A percentile compares a stretch with the other conserved stretches of the same genome.
Conservation (phyloP, 495 filamentous ascomycete species). For the Neurospora sp. region DNA sequence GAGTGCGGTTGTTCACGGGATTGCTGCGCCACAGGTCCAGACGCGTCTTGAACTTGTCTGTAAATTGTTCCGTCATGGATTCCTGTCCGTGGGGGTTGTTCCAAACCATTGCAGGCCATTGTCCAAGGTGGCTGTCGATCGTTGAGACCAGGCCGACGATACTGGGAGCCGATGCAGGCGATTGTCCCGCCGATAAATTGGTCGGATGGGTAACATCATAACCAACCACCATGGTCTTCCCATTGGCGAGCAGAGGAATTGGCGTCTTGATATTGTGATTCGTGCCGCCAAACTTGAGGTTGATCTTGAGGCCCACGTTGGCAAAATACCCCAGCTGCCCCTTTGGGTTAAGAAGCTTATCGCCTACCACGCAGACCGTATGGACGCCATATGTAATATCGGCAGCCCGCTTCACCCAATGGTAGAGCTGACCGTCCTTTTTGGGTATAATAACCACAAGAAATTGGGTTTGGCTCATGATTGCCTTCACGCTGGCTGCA, state of each 20-base stretch:
- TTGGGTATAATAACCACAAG: conserved; percentile 54
- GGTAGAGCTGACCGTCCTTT: conserved; percentile 45
- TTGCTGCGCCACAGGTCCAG: conserved; percentile 49
- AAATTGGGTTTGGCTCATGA: conserved; percentile 20
- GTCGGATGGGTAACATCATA: conserved; percentile 87
- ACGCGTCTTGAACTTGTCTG: conserved; percentile 45
- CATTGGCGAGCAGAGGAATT: conserved; percentile 46
- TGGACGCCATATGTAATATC: conserved; percentile 55
- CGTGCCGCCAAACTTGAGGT: conserved; percentile 71
- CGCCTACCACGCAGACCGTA: conserved; percentile 49
- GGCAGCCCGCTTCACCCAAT: conserved; percentile 54
- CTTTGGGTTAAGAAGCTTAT: conserved; percentile 37
- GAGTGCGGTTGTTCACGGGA: conserved; percentile 22
- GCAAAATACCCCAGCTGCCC: conserved; percentile 49
- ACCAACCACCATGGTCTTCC: conserved; percentile 68
- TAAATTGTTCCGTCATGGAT: conserved; percentile 49
- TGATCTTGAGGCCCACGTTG: conserved; percentile 75
- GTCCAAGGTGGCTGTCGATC: conserved; percentile 47
- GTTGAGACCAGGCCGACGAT: conserved; percentile 70
- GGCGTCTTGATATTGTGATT: conserved; percentile 52
- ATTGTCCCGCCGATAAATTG: conserved; percentile 43
- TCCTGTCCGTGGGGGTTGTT: conserved; percentile 46
- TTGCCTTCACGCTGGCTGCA: not conserved
- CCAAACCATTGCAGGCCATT: conserved; percentile 58
- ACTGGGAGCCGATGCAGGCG: conserved; percentile 44